Evolutionary conservation across 148 eudicot species (phyloP).

Genomic region (Rhododendron williamsianum): DNA sequence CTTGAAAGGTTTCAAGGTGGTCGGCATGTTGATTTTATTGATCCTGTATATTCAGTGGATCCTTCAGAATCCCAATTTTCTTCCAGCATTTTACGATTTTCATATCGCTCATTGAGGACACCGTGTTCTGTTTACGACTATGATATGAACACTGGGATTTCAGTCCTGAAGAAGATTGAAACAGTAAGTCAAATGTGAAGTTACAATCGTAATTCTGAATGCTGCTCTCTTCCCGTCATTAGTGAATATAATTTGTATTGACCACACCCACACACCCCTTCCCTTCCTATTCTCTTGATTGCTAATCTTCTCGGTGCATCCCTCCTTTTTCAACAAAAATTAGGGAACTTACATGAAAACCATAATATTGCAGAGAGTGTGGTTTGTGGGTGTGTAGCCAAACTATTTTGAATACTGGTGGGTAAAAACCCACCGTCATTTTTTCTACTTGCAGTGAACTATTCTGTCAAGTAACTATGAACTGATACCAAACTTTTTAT

Average conservation of each 20-base stretch:
- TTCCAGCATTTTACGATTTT: conserved; percentile 65
- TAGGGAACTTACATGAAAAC: neutral
- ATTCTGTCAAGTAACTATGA: neutral
- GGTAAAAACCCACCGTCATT: neutral
- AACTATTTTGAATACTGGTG: neutral
- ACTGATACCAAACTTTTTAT: neutral
- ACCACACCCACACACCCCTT: neutral
- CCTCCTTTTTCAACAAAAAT: neutral
- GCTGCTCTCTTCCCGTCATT: neutral
- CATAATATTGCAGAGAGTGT: neutral
- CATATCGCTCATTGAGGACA: conserved; percentile 86
- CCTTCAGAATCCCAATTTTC: conserved; percentile 54
- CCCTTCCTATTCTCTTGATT: neutral
- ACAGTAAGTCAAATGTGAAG: conserved; percentile 42
- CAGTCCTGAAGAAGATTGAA: conserved; percentile 72
- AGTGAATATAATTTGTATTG: neutral
- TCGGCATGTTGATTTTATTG: conserved; percentile 61
- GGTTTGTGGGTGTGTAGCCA: neutral
- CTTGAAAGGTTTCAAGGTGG: conserved; percentile 58
- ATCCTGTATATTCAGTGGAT: conserved; percentile 66
- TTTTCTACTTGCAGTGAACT: neutral
- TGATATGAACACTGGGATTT: conserved; percentile 76
- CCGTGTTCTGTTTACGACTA: conserved; percentile 74
- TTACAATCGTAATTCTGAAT: neutral
- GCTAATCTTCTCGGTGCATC: neutral